Base-by-base conservation (phyloP, 257 asterid species). In the Ophiorrhiza pumila region DNA sequence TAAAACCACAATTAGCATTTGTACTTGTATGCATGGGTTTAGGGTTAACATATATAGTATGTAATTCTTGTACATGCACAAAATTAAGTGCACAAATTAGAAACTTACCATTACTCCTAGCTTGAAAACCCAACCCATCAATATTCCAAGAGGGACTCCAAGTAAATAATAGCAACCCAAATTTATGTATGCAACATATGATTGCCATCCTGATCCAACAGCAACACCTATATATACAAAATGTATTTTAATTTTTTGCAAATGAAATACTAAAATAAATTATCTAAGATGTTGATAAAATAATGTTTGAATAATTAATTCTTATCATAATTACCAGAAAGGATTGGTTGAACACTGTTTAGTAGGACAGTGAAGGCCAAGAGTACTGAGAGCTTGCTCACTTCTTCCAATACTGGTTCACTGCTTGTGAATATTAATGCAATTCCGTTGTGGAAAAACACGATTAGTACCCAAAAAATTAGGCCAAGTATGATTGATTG, bases 121-220 rank as follows among this genome's bases (percentile, higher is more conserved):
- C 75, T 81, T 73, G 25, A 85, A 77, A 63, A 71, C 76, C 83
- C 83, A 80, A 42, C 83, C 83, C 81, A 85, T 82, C 20, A 76
- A 25, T 22, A 83, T 5, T 18, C 90, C 90, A 55, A 85, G 71
- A 27, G 92, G 92, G 20, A 81, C 80, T 13, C 92, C 92, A 27
- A 87, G 64, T 42, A 85, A 46, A 50, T 85, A 87, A 49, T 87
- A 85, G 60, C 88, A 87, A 6, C 79, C 84, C 25, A 87, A 43
- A 35, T 87, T 87, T 34, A 87, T 81, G 18, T 83, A 87, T 0
- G 92, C 90, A 37, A 85, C 92, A 31, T 77, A 76, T 61, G 81
- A 61, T 81, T 87, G 92, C 88, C 92, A 85, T 64, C 90, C 92
- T 29, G 88, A 87, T 5, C 92, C 92, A 78, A 87, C 85, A 31